These are phyloP conservation scores for Phytophthora citricola DNA, from an alignment of 352 stramenopile species.

Conservation along the genomic window DNA sequence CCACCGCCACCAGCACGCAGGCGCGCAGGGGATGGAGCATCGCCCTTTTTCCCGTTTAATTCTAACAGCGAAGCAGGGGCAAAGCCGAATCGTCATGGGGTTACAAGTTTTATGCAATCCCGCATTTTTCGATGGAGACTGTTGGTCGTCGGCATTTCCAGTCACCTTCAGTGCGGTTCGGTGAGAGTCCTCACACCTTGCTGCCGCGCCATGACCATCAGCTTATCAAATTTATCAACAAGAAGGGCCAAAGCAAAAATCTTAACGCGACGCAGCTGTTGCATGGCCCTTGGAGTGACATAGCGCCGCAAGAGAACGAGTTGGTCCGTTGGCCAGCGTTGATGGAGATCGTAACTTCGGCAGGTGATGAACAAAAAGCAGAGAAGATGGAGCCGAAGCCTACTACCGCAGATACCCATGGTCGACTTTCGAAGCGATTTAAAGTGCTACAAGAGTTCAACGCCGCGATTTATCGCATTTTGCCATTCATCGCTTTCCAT, in stretches of 20 bases:
- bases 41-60: slow-evolving; percentile 36
- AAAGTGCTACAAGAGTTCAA: slow-evolving; percentile 85
- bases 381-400: slow-evolving; percentile 12
- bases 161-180: slow-evolving; percentile 36
- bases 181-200: slow-evolving; percentile 21
- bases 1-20: slow-evolving; percentile 37
- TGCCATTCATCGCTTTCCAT: slow-evolving; percentile 60
- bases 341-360: slow-evolving; percentile 59
- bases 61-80: neutral
- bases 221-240: slow-evolving; percentile 82
- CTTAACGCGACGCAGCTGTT: slow-evolving; percentile 60
- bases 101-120: slow-evolving; percentile 79
- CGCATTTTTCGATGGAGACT: slow-evolving; percentile 61
- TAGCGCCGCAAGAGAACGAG: slow-evolving; percentile 65
- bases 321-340: slow-evolving; percentile 75
- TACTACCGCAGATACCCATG: slow-evolving; percentile 31
- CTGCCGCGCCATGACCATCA: slow-evolving; percentile 63
- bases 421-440: slow-evolving; percentile 65
- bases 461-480: slow-evolving; percentile 54
- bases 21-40: slow-evolving; percentile 33
- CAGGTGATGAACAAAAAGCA: slow-evolving; percentile 8
- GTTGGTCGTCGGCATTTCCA: slow-evolving; percentile 63
- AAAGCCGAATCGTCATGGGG: slow-evolving; percentile 50
- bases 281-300: slow-evolving; percentile 60
- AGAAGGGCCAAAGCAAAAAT: slow-evolving; percentile 53